Conservation (phyloP, 202 grass and related monocot species). For the Brachypodium distachyon region DNA sequence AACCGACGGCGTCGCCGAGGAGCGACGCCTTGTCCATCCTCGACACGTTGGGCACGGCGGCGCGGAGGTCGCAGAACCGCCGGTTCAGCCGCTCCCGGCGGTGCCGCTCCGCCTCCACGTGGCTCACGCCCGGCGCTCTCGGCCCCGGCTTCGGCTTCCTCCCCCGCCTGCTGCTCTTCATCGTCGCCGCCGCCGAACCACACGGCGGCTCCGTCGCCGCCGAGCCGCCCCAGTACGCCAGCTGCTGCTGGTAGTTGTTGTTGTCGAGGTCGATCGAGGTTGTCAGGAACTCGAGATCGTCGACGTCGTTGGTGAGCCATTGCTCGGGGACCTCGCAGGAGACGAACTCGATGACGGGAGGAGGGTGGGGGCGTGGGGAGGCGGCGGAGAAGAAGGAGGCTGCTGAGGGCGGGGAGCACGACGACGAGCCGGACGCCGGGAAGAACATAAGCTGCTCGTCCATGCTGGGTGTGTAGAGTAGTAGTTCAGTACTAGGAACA, state of each 20-base stretch:
- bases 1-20: slow-evolving; percentile 24
- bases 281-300: too few relatives aligned
- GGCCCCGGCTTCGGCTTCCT: not conserved
- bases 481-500: too few relatives aligned
- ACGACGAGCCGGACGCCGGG: too few relatives aligned
- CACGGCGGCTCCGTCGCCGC: too few relatives aligned
- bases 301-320: not conserved
- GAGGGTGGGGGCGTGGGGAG: too few relatives aligned
- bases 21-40: slow-evolving; percentile 54
- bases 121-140: not conserved
- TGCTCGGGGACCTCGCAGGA: not conserved
- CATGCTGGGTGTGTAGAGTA: too few relatives aligned
- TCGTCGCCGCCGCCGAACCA: too few relatives aligned
- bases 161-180: not conserved
- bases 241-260: not conserved
- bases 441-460: too few relatives aligned
- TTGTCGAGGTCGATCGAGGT: too few relatives aligned
- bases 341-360: not conserved
- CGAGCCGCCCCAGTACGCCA: too few relatives aligned
- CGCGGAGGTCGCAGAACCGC: slow-evolving; percentile 42
- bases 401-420: not conserved
- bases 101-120: slow-evolving; percentile 43
- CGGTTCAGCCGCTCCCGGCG: slow-evolving; percentile 42
- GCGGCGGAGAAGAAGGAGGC: not conserved
- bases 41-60: slow-evolving; percentile 41